These are phyloP conservation scores for Aspergillus awamori DNA, from an alignment of 2,329 filamentous ascomycete species.

Conservation along the genomic window DNA sequence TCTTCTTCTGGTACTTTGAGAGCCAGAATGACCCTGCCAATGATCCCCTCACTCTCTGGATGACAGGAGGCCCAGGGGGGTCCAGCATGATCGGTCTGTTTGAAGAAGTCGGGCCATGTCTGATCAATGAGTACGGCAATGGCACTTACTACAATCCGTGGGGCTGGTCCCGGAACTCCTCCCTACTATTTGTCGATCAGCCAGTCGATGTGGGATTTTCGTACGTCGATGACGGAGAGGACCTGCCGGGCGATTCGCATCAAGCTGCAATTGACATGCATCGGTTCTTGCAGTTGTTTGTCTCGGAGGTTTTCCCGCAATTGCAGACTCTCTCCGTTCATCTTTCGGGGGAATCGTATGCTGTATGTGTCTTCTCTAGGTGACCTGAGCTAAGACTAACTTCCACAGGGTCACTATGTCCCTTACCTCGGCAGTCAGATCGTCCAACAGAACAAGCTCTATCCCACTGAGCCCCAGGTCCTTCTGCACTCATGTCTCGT, in stretches of 20 bases:
- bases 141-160: conserved; percentile 27
- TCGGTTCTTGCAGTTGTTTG: conserved; percentile 53
- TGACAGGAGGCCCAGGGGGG: conserved; percentile 27
- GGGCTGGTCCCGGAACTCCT: conserved; percentile 28
- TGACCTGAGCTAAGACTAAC: conserved; percentile 4
- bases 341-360: conserved; percentile 55
- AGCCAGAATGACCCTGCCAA: conserved; percentile 25
- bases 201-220: conserved; percentile 32
- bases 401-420: conserved; percentile 50
- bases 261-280: conserved; percentile 54
- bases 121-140: conserved; percentile 23
- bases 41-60: conserved; percentile 29
- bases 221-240: conserved; percentile 25
- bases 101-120: conserved; percentile 23
- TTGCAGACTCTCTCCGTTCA: conserved; percentile 44
- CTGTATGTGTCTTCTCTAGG: conserved; percentile 26
- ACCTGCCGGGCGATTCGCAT: conserved; percentile 36
- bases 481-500: conserved; percentile 50
- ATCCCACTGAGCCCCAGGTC: conserved; percentile 45
- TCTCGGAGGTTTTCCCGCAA: conserved; percentile 50
- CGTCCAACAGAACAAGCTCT: conserved; percentile 46
- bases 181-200: conserved; percentile 33
- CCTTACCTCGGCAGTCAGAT: conserved; percentile 50
- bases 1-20: conserved; percentile 30
- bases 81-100: conserved; percentile 25